Evolutionary conservation across 768 basidiomycete species (phyloP).

Genomic region (Clitopilus passeckerianus): DNA sequence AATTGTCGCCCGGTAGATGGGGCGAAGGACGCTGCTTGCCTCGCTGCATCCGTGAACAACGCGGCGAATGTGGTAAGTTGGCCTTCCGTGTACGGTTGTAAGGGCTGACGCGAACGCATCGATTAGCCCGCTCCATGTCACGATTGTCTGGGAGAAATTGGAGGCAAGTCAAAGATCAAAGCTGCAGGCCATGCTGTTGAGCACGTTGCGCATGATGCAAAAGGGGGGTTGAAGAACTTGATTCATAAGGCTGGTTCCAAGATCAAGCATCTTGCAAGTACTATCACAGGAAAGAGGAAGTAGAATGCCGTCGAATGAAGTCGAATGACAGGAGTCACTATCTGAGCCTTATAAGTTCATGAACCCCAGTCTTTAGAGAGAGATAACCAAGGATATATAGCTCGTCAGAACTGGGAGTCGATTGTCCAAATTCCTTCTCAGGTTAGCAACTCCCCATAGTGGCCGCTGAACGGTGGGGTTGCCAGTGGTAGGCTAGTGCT

Average conservation of each 20-base stretch:
- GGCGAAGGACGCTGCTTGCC: neutral
- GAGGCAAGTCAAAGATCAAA: neutral
- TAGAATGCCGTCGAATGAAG: no score
- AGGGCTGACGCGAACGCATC: neutral
- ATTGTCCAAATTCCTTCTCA: no score
- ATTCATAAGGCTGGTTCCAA: neutral
- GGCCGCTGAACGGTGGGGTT: no score
- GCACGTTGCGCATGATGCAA: neutral
- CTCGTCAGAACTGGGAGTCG: no score
- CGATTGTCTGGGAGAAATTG: neutral
- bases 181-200: neutral
- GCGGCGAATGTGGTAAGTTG: neutral
- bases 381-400: no score
- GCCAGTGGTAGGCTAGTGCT: no score
- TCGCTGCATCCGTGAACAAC: neutral
- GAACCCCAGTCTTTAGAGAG: no score
- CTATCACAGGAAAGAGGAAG: no score
- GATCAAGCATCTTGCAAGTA: neutral
- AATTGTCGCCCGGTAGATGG: neutral
- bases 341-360: no score
- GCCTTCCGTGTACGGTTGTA: neutral
- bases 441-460: no score
- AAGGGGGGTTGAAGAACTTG: neutral
- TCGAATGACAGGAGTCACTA: no score
- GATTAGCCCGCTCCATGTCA: neutral